Conservation (phyloP, 2,329 filamentous ascomycete species). For the Fusarium subtropicale region DNA sequence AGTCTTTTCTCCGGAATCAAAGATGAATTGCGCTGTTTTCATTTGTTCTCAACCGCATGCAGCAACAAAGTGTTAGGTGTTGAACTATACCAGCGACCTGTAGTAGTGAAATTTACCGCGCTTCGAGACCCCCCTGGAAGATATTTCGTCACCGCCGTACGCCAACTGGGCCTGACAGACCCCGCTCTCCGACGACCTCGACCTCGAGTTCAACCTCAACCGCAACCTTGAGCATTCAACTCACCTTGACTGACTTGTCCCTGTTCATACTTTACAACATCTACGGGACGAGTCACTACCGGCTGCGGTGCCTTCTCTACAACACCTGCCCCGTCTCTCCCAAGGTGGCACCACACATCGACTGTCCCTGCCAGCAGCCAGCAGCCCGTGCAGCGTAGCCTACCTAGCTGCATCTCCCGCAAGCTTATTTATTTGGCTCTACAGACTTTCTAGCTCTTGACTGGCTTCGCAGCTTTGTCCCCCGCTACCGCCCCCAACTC, state of each 20-base stretch:
- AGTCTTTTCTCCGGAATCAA: slow-evolving; percentile 4
- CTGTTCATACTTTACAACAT: slow-evolving; percentile 28
- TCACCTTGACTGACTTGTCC: slow-evolving; percentile 27
- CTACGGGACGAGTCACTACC: slow-evolving; percentile 9
- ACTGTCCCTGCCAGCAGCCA: slow-evolving; percentile 26
- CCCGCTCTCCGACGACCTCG: slow-evolving; percentile 41
- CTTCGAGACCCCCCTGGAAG: slow-evolving; percentile 26
- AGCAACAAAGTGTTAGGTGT: slow-evolving; percentile 8
- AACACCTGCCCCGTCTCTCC: background rate
- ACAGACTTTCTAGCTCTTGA: slow-evolving; percentile 17
- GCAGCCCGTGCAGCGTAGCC: slow-evolving; percentile 23
- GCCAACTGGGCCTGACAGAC: slow-evolving; percentile 40
- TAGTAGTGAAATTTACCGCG: slow-evolving; percentile 24
- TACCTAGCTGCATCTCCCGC: slow-evolving; percentile 24
- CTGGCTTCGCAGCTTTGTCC: slow-evolving; percentile 25
- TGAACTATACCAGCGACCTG: slow-evolving; percentile 9
- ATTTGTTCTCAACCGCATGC: slow-evolving; percentile 8
- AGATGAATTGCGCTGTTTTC: slow-evolving; percentile 26
- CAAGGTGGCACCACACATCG: slow-evolving; percentile 1
- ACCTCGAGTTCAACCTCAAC: slow-evolving; percentile 22
- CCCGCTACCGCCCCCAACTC: slow-evolving; percentile 43
- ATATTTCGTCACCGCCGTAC: slow-evolving; percentile 47
- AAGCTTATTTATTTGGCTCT: slow-evolving; percentile 29
- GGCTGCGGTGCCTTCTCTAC: slow-evolving; percentile 5
- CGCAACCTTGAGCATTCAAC: slow-evolving; percentile 26